These are phyloP conservation scores for Cystobasidium pallidum DNA, from an alignment of 1,284 basidiomycete species.

Conservation along the genomic window DNA sequence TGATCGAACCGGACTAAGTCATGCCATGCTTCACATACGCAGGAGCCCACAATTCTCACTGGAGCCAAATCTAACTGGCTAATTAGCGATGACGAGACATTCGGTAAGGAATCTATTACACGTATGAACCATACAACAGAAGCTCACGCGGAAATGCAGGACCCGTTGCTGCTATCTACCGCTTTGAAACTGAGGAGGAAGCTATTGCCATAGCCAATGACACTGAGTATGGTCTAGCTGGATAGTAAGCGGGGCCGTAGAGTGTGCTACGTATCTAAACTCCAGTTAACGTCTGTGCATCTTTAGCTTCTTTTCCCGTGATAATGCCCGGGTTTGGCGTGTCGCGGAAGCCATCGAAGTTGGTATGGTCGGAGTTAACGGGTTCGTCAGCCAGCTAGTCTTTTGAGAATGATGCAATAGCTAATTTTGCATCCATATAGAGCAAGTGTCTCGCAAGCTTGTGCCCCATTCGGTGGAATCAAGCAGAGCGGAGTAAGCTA, in stretches of 20 bases:
- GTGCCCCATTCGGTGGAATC: slow-evolving; percentile 89
- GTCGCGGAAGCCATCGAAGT: slow-evolving; percentile 95
- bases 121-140: background rate
- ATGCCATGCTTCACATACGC: background rate
- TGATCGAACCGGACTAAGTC: too few relatives aligned
- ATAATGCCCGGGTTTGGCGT: slow-evolving; percentile 87
- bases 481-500: slow-evolving; percentile 64
- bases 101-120: slow-evolving; percentile 36
- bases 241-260: slow-evolving; percentile 55
- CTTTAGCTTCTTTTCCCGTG: slow-evolving; percentile 74
- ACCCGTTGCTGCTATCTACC: slow-evolving; percentile 52
- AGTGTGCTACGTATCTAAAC: too few relatives aligned
- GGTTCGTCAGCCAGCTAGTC: background rate
- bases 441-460: slow-evolving; percentile 77
- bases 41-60: slow-evolving; percentile 48
- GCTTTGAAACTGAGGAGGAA: slow-evolving; percentile 89
- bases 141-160: background rate
- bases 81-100: slow-evolving; percentile 60
- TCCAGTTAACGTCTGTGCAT: background rate
- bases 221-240: slow-evolving; percentile 82
- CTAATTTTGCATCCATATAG: background rate
- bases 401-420: background rate
- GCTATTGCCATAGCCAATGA: slow-evolving; percentile 84
- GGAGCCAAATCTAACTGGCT: slow-evolving; percentile 49
- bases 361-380: slow-evolving; percentile 67